Evolutionary conservation across 176 grass and related monocot genomes (phyloP).

Genomic region (Aegilops umbellulata): DNA sequence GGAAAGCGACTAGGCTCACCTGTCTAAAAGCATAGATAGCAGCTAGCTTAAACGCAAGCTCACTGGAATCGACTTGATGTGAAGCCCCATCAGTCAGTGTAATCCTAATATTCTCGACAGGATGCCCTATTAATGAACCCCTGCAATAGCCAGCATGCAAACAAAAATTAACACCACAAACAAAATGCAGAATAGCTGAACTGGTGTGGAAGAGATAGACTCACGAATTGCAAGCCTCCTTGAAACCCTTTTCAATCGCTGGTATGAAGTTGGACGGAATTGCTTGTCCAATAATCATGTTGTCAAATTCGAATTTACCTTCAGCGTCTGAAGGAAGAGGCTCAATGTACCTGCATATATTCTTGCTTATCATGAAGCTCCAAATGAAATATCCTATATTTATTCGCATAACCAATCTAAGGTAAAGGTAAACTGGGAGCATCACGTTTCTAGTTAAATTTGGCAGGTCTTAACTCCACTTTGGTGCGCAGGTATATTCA

Average conservation of each 20-base stretch:
- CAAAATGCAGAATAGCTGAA: constrained; percentile 19
- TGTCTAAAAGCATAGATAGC: constrained; percentile 99
- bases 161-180: constrained; percentile 18
- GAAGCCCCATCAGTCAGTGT: constrained; percentile 87
- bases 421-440: not conserved
- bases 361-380: constrained; percentile 2
- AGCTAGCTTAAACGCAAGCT: constrained; percentile 96
- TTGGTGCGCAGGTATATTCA: not conserved
- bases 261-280: constrained; percentile 92
- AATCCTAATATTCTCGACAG: constrained; percentile 86
- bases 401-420: constrained; percentile 18
- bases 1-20: constrained; percentile 39
- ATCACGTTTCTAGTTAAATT: not conserved
- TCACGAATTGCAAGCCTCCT: constrained; percentile 95
- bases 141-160: constrained; percentile 37
- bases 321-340: constrained; percentile 71
- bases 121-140: constrained; percentile 89
- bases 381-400: constrained; percentile 20
- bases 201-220: constrained; percentile 8
- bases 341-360: constrained; percentile 80
- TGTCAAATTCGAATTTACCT: constrained; percentile 93
- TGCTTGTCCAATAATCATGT: constrained; percentile 89
- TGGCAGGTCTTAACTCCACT: not conserved
- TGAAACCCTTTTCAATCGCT: constrained; percentile 97
- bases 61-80: constrained; percentile 96